These are phyloP conservation scores for Galeopsis tetrahit DNA, from an alignment of 257 asterid species.

Conservation along the genomic window DNA sequence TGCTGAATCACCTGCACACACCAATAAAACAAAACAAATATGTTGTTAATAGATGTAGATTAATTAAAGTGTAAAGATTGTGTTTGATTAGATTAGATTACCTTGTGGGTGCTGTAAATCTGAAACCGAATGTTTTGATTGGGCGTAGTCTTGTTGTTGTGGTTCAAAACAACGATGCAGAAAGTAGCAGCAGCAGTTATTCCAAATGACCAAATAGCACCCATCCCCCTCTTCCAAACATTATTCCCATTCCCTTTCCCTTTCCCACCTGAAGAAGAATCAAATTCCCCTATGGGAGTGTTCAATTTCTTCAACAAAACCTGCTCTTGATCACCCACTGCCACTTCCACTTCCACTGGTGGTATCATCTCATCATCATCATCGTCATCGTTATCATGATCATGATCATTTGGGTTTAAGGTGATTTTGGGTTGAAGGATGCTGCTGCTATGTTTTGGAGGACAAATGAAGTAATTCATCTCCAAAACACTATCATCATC, in stretches of 20 bases:
- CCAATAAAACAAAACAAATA: too few species aligned
- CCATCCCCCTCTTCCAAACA: conserved; percentile 61
- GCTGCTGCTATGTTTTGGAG: conserved; percentile 31
- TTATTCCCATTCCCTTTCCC: too few species aligned
- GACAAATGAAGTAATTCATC: conserved; percentile 60
- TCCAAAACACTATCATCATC: conserved; percentile 59
- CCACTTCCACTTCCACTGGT: too few species aligned
- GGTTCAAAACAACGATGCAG: conserved; percentile 58
- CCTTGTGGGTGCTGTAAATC: conserved; percentile 61
- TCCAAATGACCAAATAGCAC: conserved; percentile 79
- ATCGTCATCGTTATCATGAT: too few species aligned
- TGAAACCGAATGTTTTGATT: conserved; percentile 50
- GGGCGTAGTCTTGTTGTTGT: conserved; percentile 1
- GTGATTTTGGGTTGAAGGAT: background rate
- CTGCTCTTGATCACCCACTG: too few species aligned
- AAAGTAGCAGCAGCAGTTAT: conserved; percentile 48
- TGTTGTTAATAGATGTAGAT: too few species aligned
- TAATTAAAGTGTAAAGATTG: too few species aligned
- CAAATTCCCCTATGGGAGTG: too few species aligned
- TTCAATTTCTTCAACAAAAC: background rate
- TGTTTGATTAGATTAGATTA: too few species aligned
- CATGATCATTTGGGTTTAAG: too few species aligned
- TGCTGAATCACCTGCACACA: background rate
- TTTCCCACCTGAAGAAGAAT: too few species aligned
- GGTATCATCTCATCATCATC: too few species aligned